phyloP scores from a whole-genome alignment of 352 stramenopile genomes.

The Peronospora farinosa region DNA sequence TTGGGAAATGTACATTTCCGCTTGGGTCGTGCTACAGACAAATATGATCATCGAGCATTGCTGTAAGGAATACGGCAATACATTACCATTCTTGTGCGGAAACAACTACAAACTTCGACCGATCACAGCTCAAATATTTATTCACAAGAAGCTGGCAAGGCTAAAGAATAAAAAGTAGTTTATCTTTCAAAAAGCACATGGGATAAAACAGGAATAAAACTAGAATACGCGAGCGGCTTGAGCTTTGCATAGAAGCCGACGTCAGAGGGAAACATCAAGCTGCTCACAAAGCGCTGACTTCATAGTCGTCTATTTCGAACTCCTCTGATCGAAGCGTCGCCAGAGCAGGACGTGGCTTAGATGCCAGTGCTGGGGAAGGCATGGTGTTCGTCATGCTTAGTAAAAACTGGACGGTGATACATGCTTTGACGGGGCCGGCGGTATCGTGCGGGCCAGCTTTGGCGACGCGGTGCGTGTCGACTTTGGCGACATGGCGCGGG shows the following conservation, averaged over 20 bases:
- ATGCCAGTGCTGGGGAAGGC: slow-evolving; percentile 15
- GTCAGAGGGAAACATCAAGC: slow-evolving; percentile 29
- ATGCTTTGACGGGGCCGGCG: slow-evolving; percentile 16
- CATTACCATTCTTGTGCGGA: too few species aligned
- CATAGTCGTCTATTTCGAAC: slow-evolving; percentile 37
- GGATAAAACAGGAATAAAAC: slow-evolving; percentile 28
- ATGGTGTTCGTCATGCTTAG: slow-evolving; percentile 15
- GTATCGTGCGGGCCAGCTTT: slow-evolving; percentile 20
- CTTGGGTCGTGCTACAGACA: too few species aligned
- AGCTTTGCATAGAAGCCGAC: slow-evolving; percentile 37
- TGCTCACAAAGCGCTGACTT: slow-evolving; percentile 19
- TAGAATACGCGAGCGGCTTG: slow-evolving; percentile 21
- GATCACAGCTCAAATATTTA: too few species aligned
- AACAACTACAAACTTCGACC: too few species aligned
- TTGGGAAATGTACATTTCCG: too few species aligned
- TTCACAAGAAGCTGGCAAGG: neutral
- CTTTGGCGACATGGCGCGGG: too few species aligned
- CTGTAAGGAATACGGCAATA: too few species aligned
- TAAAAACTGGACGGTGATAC: slow-evolving; percentile 13
- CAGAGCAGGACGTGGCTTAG: slow-evolving; percentile 18
- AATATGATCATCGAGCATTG: too few species aligned
- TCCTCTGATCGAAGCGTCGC: slow-evolving; percentile 34
- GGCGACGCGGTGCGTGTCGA: slow-evolving; percentile 21
- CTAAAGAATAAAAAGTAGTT: slow-evolving; percentile 14
- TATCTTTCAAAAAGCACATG: slow-evolving; percentile 23